Conservation (phyloP, 345 rosid genomes). For the Syzygium aromaticum region DNA sequence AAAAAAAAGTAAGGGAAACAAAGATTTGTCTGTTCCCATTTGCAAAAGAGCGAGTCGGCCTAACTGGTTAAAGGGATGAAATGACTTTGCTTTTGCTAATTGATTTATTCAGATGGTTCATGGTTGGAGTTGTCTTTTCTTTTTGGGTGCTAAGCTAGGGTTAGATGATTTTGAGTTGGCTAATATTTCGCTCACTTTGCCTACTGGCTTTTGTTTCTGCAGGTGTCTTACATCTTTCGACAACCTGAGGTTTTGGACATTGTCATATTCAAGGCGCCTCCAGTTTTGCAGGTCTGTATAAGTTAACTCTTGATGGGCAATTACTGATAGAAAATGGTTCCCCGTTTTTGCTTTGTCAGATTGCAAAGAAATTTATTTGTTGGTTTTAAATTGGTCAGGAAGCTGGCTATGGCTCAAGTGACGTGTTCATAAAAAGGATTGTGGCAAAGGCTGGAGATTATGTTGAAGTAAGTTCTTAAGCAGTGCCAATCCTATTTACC, state of each 20-base stretch:
- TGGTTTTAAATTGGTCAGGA: constrained; percentile 32
- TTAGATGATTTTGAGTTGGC: not conserved
- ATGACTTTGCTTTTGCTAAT: not conserved
- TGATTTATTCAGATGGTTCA: not conserved
- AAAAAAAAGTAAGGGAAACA: not conserved
- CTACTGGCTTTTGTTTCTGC: constrained; percentile 3
- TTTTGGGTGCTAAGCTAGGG: not conserved
- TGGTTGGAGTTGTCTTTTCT: not conserved
- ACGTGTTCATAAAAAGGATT: constrained; percentile 80
- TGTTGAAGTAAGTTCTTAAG: constrained; percentile 62
- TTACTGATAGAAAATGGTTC: not conserved
- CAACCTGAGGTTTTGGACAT: constrained; percentile 82
- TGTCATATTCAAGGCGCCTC: constrained; percentile 86
- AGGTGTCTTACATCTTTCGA: constrained; percentile 80
- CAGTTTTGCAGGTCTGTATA: constrained; percentile 45
- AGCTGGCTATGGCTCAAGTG: constrained; percentile 48
- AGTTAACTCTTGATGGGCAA: not conserved
- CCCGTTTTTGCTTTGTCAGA: not conserved
- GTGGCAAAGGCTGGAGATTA: constrained; percentile 86
- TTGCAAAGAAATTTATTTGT: constrained; percentile 8
- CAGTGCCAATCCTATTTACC: not conserved
- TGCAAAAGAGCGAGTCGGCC: not conserved
- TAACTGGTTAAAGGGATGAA: not conserved
- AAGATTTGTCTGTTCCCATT: not conserved
- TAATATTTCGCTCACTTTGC: not conserved